These are phyloP conservation scores for Leishmania amazonensis DNA, from an alignment of 208 protist genomes.

Conservation along the genomic window DNA sequence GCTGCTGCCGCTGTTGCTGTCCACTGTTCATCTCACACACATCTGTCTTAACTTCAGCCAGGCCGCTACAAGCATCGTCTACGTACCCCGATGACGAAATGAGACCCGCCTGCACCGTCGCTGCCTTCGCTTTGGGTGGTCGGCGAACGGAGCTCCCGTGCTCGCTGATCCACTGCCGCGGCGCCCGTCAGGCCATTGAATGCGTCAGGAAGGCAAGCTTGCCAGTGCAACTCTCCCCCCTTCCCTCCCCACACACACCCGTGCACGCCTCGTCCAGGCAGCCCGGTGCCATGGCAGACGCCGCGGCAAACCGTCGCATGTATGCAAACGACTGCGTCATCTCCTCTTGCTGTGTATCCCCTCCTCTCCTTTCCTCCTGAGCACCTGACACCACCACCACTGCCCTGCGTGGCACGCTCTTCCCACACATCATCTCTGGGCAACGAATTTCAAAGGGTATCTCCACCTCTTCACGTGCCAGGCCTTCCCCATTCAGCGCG, in stretches of 20 bases:
- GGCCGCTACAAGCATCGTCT: not conserved
- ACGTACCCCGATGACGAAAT: not conserved
- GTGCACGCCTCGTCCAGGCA: not conserved
- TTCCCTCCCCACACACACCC: not conserved
- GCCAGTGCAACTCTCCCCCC: not conserved
- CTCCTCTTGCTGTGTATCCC: not conserved
- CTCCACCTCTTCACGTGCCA: not conserved
- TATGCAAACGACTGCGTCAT: not conserved
- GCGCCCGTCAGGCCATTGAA: not conserved
- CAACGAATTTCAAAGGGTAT: not conserved
- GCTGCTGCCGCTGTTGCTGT: not conserved
- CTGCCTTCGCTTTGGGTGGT: not conserved
- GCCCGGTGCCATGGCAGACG: not conserved
- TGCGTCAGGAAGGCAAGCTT: not conserved
- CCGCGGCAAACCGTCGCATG: not conserved
- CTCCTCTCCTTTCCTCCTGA: not conserved
- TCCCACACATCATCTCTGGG: not conserved
- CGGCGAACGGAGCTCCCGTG: not conserved
- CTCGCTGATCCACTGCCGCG: not conserved
- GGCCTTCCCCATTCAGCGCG: too few relatives aligned
- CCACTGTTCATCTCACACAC: not conserved
- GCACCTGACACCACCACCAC: not conserved
- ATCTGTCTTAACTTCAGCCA: not conserved
- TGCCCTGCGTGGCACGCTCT: not conserved
- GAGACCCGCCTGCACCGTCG: not conserved